A percentile compares a stretch with the other conserved stretches of the same genome.
phyloP scores from a whole-genome alignment of 768 basidiomycete genomes.

The Lyophyllum decastes region DNA sequence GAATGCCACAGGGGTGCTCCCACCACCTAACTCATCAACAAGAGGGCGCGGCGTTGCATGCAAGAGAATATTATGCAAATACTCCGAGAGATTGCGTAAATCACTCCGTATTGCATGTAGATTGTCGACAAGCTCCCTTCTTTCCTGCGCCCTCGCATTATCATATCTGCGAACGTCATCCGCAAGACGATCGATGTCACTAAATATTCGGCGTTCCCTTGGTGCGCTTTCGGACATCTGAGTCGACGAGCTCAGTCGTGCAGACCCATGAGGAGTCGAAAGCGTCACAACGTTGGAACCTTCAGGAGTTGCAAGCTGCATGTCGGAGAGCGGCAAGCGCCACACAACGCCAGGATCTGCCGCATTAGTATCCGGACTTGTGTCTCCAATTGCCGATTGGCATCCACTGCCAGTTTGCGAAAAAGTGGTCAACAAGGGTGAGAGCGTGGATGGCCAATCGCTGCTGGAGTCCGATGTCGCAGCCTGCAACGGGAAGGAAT shows the following conservation, averaged over 20 bases:
- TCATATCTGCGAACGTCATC: conserved; percentile 63
- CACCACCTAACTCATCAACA: conserved; percentile 46
- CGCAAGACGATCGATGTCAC: conserved; percentile 45
- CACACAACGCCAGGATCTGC: no score
- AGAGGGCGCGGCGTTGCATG: conserved; percentile 28
- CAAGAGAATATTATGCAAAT: conserved; percentile 50
- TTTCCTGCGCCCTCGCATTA: conserved; percentile 62
- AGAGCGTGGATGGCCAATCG: no score
- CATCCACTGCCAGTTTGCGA: no score
- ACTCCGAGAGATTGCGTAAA: conserved; percentile 61
- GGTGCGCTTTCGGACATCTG: conserved; percentile 39
- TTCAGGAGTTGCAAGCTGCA: conserved; percentile 35
- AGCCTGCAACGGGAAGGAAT: no score
- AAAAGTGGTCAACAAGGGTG: no score
- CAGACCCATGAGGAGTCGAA: conserved; percentile 43
- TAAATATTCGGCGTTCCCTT: conserved; percentile 52
- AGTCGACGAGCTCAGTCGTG: conserved; percentile 33
- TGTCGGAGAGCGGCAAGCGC: conserved; percentile 23
- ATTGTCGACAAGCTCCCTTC: conserved; percentile 62
- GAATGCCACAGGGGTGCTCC: conserved; percentile 39
- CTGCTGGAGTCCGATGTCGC: no score
- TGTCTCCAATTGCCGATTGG: no score
- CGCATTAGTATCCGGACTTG: no score
- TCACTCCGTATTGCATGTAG: conserved; percentile 71
- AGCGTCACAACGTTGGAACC: conserved; percentile 38